A percentile compares a stretch with the other conserved stretches of the same genome.
These are phyloP conservation scores for Lachancea meyersii DNA, from an alignment of 805 yeast genomes.

Conservation along the genomic window DNA sequence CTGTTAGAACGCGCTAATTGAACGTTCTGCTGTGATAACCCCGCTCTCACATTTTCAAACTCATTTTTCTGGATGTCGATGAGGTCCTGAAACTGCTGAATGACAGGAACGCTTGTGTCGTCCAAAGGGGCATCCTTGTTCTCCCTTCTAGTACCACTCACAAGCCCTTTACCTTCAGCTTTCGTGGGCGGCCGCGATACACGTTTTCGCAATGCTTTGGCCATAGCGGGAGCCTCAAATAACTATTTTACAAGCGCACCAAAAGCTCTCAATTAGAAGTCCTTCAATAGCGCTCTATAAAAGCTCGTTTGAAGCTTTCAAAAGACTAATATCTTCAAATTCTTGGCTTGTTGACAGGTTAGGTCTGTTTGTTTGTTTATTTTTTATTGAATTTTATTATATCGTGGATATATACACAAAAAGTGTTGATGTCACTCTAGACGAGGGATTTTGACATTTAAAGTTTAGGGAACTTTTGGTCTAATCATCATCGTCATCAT, in stretches of 20 bases:
- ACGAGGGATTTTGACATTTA: background rate
- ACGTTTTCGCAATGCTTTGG: conserved; percentile 7
- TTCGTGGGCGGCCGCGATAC: background rate
- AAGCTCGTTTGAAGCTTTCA: background rate
- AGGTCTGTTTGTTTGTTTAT: conserved; percentile 1
- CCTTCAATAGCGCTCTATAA: too few relatives aligned
- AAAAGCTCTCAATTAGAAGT: too few relatives aligned
- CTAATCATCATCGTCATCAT: background rate
- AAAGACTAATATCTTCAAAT: background rate
- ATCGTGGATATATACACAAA: background rate
- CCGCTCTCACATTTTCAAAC: conserved; percentile 20
- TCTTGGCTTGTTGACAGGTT: background rate
- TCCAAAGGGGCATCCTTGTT: background rate
- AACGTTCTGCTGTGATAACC: conserved; percentile 38
- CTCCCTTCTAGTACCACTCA: too few relatives aligned
- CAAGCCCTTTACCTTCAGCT: background rate
- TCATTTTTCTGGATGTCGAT: conserved; percentile 23
- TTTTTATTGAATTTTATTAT: background rate
- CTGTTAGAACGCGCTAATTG: conserved; percentile 58
- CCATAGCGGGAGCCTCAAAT: background rate
- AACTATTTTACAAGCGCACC: background rate
- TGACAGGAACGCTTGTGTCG: conserved; percentile 11
- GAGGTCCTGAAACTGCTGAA: conserved; percentile 28
- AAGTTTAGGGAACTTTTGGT: background rate
- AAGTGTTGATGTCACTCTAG: conserved; percentile 3